phyloP scores from a whole-genome alignment of 129 eudicot genomes.

The Smallanthus sonchifolius region DNA sequence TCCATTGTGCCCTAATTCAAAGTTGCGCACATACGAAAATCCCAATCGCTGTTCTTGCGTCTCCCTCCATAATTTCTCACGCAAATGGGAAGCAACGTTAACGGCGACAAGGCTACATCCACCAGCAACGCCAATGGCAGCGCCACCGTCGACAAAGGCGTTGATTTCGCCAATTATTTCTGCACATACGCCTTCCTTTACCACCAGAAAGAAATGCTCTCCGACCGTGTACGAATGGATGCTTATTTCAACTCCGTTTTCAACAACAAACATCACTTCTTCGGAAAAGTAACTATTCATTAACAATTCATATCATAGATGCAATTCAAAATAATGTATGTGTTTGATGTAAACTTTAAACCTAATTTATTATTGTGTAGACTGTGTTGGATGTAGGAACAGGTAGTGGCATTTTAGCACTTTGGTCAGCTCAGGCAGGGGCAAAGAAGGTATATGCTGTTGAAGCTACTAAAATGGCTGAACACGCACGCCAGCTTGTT shows the following conservation, averaged over 20 bases:
- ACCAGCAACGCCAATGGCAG: neutral
- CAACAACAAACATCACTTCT: conserved; percentile 60
- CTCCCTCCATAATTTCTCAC: conserved; percentile 19
- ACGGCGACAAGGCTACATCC: conserved; percentile 14
- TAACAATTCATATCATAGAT: neutral
- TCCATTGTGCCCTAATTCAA: conserved; percentile 17
- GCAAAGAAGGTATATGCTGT: conserved; percentile 96
- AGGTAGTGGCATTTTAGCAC: conserved; percentile 93
- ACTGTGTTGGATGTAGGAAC: conserved; percentile 96
- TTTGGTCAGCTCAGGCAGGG: conserved; percentile 98
- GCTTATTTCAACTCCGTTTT: conserved; percentile 82
- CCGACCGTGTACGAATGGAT: conserved; percentile 95
- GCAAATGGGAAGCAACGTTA: conserved; percentile 37
- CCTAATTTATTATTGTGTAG: conserved; percentile 18
- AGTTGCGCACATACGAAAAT: neutral
- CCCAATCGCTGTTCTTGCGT: conserved; percentile 12
- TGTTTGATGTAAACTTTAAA: no score
- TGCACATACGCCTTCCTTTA: conserved; percentile 94
- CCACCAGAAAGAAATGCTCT: conserved; percentile 99
- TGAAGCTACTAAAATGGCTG: conserved; percentile 97
- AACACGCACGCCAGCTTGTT: conserved; percentile 78
- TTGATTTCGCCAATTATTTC: conserved; percentile 91
- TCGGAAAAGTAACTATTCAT: conserved; percentile 47
- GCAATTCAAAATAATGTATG: neutral
- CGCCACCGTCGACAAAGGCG: conserved; percentile 73